Conservation (phyloP, 352 stramenopile genomes). For the Phytophthora chlamydospora region DNA sequence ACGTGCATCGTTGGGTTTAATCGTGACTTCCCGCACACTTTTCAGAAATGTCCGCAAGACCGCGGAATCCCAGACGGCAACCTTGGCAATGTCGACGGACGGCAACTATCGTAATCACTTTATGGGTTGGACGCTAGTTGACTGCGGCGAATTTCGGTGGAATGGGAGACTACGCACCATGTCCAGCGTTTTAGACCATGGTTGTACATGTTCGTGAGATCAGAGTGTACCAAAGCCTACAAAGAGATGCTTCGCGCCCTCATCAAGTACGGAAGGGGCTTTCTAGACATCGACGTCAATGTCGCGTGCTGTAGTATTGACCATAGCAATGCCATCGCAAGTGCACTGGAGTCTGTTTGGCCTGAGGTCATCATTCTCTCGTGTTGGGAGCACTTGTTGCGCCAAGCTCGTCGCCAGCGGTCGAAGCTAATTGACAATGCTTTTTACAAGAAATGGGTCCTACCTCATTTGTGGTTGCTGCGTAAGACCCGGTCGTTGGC, state of each 20-base stretch:
- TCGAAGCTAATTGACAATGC: neutral
- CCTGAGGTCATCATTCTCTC: conserved; percentile 1
- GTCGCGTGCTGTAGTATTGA: conserved; percentile 1
- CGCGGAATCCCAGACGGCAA: neutral
- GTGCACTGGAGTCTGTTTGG: neutral
- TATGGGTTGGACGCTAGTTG: conserved; percentile 3
- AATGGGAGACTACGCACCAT: neutral
- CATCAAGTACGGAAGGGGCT: neutral
- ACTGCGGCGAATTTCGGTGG: neutral
- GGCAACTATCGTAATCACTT: neutral
- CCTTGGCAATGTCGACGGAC: conserved; percentile 1
- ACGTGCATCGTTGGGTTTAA: neutral
- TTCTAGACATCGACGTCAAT: conserved; percentile 1
- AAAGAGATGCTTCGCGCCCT: neutral
- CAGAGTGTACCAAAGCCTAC: neutral
- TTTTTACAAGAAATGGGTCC: neutral
- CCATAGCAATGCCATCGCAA: neutral
- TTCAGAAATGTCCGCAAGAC: neutral
- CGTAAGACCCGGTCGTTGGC: neutral
- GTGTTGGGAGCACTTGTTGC: conserved; percentile 4
- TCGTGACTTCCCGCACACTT: neutral
- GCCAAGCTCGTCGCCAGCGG: neutral
- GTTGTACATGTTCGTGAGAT: conserved; percentile 6
- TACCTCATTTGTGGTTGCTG: neutral
- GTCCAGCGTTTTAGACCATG: conserved; percentile 3